These are phyloP conservation scores for Cyberlindnera xylosilytica DNA, from an alignment of 805 yeast genomes.

Conservation along the genomic window DNA sequence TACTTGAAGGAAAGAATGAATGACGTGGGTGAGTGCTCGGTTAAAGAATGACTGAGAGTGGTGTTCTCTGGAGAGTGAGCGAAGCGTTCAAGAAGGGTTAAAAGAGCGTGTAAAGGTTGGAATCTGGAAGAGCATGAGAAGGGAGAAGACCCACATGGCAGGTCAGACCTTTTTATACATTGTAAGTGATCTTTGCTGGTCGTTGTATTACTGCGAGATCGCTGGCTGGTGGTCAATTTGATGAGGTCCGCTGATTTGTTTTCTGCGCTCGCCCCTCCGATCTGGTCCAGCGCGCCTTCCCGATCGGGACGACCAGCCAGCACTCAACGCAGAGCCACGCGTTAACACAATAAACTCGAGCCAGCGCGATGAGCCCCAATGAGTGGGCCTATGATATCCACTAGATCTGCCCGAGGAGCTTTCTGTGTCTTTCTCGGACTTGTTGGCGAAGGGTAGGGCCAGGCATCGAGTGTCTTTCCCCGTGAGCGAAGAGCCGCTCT, in stretches of 20 bases:
- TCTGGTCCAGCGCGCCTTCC: slow-evolving; percentile 1
- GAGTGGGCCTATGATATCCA: no score
- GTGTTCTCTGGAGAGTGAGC: not conserved
- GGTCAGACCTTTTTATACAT: not conserved
- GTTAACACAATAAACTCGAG: no score
- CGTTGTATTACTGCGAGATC: not conserved
- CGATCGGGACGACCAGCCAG: slow-evolving; percentile 4
- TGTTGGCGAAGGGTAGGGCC: no score
- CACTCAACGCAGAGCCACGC: not conserved
- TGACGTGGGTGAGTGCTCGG: slow-evolving; percentile 6
- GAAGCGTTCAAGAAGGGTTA: slow-evolving; percentile 1
- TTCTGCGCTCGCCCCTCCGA: not conserved
- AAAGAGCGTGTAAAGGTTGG: slow-evolving; percentile 1
- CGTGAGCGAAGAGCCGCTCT: no score
- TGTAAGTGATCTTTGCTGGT: not conserved
- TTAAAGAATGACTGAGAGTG: slow-evolving; percentile 10
- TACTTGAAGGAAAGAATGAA: slow-evolving; percentile 7
- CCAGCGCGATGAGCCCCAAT: no score
- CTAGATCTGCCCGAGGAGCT: no score
- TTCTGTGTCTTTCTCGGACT: no score
- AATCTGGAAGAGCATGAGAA: not conserved
- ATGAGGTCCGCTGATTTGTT: not conserved
- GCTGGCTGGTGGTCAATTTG: slow-evolving; percentile 3
- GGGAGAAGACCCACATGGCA: not conserved
- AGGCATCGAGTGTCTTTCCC: no score